phyloP scores from a whole-genome alignment of 805 yeast species.

The Wickerhamomyces bovis region DNA sequence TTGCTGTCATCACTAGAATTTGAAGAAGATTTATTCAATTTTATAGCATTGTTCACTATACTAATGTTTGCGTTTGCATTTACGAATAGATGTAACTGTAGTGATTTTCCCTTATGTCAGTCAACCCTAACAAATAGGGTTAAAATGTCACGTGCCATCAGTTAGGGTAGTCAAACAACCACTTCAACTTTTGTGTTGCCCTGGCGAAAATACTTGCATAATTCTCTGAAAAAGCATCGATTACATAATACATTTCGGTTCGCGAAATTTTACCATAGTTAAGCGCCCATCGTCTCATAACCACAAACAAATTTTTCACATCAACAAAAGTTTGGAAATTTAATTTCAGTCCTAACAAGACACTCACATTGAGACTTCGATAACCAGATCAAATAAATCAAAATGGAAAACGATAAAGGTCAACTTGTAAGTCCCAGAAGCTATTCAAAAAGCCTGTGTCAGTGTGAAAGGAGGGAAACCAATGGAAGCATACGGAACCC shows the following conservation, averaged over 20 bases:
- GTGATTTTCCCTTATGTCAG: background rate
- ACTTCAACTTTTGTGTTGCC: background rate
- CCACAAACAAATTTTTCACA: slow-evolving; percentile 4
- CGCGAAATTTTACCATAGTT: background rate
- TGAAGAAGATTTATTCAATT: background rate
- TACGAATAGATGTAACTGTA: background rate
- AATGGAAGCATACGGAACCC: background rate
- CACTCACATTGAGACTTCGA: background rate
- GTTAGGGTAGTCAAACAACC: background rate
- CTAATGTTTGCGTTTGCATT: background rate
- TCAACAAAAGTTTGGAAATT: slow-evolving; percentile 3
- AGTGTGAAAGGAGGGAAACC: background rate
- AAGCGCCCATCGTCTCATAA: background rate
- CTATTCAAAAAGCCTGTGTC: background rate
- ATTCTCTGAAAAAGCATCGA: background rate
- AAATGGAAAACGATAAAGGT: slow-evolving; percentile 99
- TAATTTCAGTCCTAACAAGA: slow-evolving; percentile 1
- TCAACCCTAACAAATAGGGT: no score
- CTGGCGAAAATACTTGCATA: background rate
- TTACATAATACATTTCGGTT: background rate
- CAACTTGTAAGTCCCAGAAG: slow-evolving; percentile 75
- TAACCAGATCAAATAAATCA: slow-evolving; percentile 33
- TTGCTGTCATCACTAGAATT: slow-evolving; percentile 57
- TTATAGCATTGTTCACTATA: background rate
- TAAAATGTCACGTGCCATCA: background rate